These are phyloP conservation scores for Trichoderma simmonsii DNA, from an alignment of 2,329 filamentous ascomycete genomes.

Conservation along the genomic window DNA sequence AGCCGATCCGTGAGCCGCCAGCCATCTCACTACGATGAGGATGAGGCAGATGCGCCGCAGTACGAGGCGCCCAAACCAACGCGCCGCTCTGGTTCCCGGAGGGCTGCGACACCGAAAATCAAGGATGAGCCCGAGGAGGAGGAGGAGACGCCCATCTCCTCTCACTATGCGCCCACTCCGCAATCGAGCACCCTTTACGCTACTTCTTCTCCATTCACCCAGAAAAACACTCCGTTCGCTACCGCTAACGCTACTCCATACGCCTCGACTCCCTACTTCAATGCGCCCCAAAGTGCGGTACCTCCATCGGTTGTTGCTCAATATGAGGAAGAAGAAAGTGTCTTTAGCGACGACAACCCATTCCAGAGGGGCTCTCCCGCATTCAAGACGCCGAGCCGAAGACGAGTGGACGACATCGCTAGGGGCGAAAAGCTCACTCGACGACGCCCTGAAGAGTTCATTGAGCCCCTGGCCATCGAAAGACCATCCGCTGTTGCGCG, in stretches of 20 bases:
- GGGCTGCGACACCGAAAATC: constrained; percentile 50
- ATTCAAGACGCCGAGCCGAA: constrained; percentile 48
- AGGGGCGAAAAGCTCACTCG: constrained; percentile 44
- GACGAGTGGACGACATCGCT: constrained; percentile 47
- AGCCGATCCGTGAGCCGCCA: constrained; percentile 57
- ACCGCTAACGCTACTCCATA: neutral
- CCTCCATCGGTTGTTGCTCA: neutral
- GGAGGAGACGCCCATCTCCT: constrained; percentile 18
- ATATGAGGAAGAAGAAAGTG: constrained; percentile 50
- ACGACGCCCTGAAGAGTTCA: constrained; percentile 41
- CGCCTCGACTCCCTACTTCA: neutral
- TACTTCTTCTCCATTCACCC: neutral
- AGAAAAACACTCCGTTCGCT: neutral
- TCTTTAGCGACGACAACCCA: constrained; percentile 86
- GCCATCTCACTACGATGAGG: constrained; percentile 48
- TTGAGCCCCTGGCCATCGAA: constrained; percentile 29
- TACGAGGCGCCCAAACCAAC: constrained; percentile 40
- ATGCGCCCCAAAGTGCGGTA: neutral
- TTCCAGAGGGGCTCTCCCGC: constrained; percentile 77
- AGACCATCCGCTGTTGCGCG: constrained; percentile 45
- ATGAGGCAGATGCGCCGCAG: constrained; percentile 37
- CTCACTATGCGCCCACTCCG: neutral
- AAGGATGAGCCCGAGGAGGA: constrained; percentile 50
- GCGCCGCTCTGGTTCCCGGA: constrained; percentile 50
- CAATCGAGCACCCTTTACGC: neutral